Percentiles rank a stretch among this genome's conserved stretches.
These are phyloP conservation scores for Paramecium tetraurelia DNA, from an alignment of 73 alveolate species.

Conservation along the genomic window DNA sequence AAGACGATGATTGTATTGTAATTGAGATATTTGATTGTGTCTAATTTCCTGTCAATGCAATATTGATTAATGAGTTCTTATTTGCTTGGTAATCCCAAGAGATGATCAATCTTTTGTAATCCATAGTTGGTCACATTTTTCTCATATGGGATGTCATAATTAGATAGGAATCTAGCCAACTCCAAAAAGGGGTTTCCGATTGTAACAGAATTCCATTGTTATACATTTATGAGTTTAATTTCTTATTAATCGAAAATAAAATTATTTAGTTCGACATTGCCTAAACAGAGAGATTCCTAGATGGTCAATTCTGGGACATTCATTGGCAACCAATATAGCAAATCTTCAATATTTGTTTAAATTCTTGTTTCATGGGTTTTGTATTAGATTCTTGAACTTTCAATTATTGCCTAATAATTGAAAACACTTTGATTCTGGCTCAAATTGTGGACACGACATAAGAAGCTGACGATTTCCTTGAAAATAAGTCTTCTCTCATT, in stretches of 20 bases:
- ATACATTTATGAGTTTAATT: constrained; percentile 4
- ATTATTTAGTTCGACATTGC: constrained; percentile 53
- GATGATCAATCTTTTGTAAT: neutral
- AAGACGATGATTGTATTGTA: neutral
- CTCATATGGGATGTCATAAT: neutral
- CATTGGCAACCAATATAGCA: constrained; percentile 39
- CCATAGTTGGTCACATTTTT: neutral
- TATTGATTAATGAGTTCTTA: neutral
- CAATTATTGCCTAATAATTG: neutral
- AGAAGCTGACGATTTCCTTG: neutral
- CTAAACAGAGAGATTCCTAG: constrained; percentile 1
- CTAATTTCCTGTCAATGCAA: neutral
- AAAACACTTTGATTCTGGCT: neutral
- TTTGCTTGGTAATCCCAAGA: neutral
- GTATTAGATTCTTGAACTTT: neutral
- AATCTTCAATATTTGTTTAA: constrained; percentile 20
- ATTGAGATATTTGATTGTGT: neutral
- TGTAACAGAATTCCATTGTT: constrained; percentile 42
- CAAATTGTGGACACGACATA: neutral
- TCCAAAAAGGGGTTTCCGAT: constrained; percentile 54
- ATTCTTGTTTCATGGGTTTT: constrained; percentile 35
- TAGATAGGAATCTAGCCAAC: neutral
- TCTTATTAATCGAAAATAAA: constrained; percentile 46
- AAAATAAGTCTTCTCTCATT: neutral
- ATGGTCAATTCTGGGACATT: constrained; percentile 22